Evolutionary conservation across 495 filamentous ascomycete genomes (phyloP).

Genomic region (Cercophora sp.): DNA sequence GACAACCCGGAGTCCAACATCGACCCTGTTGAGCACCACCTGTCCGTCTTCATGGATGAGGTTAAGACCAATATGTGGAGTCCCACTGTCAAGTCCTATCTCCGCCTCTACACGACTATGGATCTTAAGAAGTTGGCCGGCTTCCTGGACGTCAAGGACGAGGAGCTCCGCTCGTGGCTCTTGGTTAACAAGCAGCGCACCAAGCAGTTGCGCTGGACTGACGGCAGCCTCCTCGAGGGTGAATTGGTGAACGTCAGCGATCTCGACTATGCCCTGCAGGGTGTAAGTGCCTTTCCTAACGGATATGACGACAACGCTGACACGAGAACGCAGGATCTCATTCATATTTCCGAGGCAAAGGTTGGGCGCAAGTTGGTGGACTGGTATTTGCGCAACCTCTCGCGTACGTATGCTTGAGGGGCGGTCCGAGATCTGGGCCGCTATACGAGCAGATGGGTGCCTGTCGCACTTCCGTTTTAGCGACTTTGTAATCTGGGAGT

Average conservation of each 20-base stretch:
- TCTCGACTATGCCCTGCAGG: constrained; percentile 94
- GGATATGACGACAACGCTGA: constrained; percentile 22
- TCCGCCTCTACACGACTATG: constrained; percentile 99
- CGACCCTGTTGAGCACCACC: constrained; percentile 95
- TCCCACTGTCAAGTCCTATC: constrained; percentile 93
- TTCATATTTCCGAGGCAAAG: constrained; percentile 98
- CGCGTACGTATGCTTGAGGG: constrained; percentile 68
- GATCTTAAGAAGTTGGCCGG: constrained; percentile 96
- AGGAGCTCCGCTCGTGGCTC: constrained; percentile 84
- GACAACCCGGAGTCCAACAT: constrained; percentile 91
- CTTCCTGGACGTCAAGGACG: constrained; percentile 91
- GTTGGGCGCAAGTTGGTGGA: constrained; percentile 93
- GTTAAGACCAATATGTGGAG: constrained; percentile 95
- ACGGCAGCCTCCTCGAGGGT: constrained; percentile 83
- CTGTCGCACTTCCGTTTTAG: background rate
- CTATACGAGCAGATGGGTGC: background rate
- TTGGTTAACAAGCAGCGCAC: constrained; percentile 97
- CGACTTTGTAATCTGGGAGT: constrained; percentile 13
- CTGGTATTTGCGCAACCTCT: constrained; percentile 97
- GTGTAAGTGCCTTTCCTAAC: constrained; percentile 50
- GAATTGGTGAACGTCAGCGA: constrained; percentile 88
- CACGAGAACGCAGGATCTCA: constrained; percentile 61
- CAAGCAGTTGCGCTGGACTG: constrained; percentile 91
- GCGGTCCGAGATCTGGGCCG: background rate
- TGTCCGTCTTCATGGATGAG: constrained; percentile 97